Evolutionary conservation across 495 filamentous ascomycete genomes (phyloP), one percentile per base, ranked within the genome.

Genomic region (Articulospora tetracladia): DNA sequence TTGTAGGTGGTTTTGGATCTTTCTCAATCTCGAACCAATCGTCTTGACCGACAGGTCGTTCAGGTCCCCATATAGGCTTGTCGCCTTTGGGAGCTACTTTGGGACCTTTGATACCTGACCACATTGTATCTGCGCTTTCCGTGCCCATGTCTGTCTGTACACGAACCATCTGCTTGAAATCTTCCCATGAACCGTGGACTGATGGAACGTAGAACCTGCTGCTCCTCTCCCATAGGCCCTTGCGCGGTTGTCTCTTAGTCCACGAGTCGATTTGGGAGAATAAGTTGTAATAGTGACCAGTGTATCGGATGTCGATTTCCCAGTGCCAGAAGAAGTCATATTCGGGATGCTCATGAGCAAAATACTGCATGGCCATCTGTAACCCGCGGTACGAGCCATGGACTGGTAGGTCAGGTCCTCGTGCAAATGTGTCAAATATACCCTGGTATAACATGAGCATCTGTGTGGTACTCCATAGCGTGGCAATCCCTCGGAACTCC

Each of bases 241-340:
- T 96, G 0, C 94, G 82, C 0, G 94, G 92, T 71, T 98, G 95
- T 58, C 84, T 72, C 50, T 82, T 85, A 3, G 93, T 85, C 92
- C 91, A 98, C 26, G 68, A 72, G 44, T 78, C 77, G 39, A 94
- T 74, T 66, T 86, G 86, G 65, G 86, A 80, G 68, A 98, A 89
- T 24, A 98, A 77, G 64, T 97, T 88, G 71, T 96, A 94, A 79
- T 88, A 96, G 72, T 98, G 93, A n/a, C 94, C 95, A 0, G 89
- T 96, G 71, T 97, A 96, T 2, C 94, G 87, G 34, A 91, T 85
- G 68, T 98, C 94, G 88, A 98, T 96, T 73, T 98, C 94, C 92
- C 93, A 97, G 67, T 98, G 92, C 94, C 94, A 98, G 73, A 93
- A 89, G 73, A 86, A 90, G 58, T 98, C 95, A 69, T 94, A 98